Conservation (phyloP, 1,284 basidiomycete species). For the Leccinum subrobustum region DNA sequence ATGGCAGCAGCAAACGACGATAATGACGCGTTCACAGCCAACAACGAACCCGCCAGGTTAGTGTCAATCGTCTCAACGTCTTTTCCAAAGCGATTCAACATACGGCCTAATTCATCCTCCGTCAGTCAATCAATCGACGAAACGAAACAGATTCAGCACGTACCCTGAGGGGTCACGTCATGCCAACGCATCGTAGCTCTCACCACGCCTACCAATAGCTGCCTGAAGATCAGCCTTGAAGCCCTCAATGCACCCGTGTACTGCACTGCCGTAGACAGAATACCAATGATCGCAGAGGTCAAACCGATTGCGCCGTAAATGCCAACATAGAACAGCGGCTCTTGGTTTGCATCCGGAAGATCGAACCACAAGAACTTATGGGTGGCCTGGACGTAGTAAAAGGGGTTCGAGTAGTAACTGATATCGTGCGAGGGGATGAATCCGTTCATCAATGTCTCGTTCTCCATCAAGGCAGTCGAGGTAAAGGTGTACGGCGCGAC, state of each 20-base stretch:
- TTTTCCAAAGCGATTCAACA: constrained; percentile 54
- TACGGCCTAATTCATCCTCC: constrained; percentile 37
- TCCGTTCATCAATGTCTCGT: constrained; percentile 30
- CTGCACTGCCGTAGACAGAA: constrained; percentile 40
- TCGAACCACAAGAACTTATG: constrained; percentile 22
- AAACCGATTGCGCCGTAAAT: constrained; percentile 48
- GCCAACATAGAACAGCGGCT: constrained; percentile 51
- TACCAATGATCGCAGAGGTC: constrained; percentile 36
- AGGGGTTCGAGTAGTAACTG: constrained; percentile 14
- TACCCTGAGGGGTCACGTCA: constrained; percentile 49
- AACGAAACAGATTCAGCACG: background rate
- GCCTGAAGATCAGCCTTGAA: constrained; percentile 44
- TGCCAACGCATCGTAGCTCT: constrained; percentile 54
- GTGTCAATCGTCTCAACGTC: constrained; percentile 50
- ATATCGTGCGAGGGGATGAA: constrained; percentile 19
- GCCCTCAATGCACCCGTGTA: constrained; percentile 49
- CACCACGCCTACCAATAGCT: constrained; percentile 44
- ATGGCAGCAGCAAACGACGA: constrained; percentile 60
- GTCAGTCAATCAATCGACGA: background rate
- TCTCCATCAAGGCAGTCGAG: constrained; percentile 32
- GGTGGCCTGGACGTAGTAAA: constrained; percentile 16
- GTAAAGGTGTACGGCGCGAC: constrained; percentile 21
- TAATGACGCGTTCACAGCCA: constrained; percentile 70
- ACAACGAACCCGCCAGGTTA: constrained; percentile 50
- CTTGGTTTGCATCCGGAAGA: constrained; percentile 44